Evolutionary conservation across 106 monocot genomes (phyloP).

Genomic region (Posidonia australis): DNA sequence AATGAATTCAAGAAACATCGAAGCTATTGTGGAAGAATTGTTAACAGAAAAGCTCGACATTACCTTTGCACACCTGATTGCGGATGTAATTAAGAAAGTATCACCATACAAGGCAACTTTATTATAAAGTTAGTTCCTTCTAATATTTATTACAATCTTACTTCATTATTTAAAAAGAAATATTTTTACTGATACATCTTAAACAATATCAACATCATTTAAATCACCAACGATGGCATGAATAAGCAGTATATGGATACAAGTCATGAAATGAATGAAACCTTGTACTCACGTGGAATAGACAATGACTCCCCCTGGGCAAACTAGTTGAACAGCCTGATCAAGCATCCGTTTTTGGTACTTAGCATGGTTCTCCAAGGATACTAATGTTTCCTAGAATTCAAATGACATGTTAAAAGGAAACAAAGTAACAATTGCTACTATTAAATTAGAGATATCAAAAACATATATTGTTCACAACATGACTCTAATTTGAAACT

Average conservation of each 20-base stretch:
- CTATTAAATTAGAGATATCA: background rate
- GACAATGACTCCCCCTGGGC: slow-evolving; percentile 78
- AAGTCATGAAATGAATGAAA: background rate
- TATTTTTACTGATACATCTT: too few species aligned
- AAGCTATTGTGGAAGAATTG: too few species aligned
- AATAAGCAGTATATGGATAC: background rate
- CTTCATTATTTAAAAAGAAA: too few species aligned
- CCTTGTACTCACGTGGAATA: slow-evolving; percentile 81
- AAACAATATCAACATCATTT: too few species aligned
- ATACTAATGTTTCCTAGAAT: slow-evolving; percentile 69
- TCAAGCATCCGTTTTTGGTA: slow-evolving; percentile 91
- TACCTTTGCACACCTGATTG: too few species aligned
- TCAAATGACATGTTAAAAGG: slow-evolving; percentile 1
- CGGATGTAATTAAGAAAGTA: too few species aligned
- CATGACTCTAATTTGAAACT: too few species aligned
- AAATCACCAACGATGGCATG: background rate
- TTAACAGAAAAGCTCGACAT: too few species aligned
- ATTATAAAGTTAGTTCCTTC: too few species aligned
- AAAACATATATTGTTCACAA: background rate
- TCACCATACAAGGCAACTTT: too few species aligned
- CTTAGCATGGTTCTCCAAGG: slow-evolving; percentile 54
- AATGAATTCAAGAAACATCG: too few species aligned
- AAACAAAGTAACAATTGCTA: background rate
- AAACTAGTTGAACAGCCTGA: slow-evolving; percentile 90
- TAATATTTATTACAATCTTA: too few species aligned